Evolutionary conservation across 1,139 yeast species (phyloP).

Genomic region (Sugiyamaella novakii): DNA sequence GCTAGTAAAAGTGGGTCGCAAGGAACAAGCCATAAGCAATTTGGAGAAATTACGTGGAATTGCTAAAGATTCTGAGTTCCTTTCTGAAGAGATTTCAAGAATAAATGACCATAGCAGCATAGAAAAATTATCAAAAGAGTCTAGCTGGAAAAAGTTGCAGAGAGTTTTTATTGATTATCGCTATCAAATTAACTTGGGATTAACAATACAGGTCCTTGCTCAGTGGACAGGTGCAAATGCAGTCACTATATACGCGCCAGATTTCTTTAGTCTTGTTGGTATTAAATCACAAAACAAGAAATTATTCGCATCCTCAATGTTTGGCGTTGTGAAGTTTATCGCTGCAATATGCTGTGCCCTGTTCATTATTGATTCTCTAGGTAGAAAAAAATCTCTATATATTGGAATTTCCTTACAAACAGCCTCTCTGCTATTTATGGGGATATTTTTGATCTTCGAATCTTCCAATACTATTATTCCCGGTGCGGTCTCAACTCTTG

Average conservation of each 20-base stretch:
- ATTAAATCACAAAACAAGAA: constrained; percentile 38
- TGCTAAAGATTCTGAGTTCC: constrained; percentile 54
- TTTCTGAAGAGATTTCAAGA: constrained; percentile 55
- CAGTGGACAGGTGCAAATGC: constrained; percentile 70
- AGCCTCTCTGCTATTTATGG: constrained; percentile 44
- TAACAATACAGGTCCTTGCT: constrained; percentile 52
- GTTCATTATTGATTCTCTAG: constrained; percentile 51
- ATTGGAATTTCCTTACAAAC: constrained; percentile 46
- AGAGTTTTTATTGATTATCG: constrained; percentile 47
- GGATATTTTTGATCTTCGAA: constrained; percentile 50
- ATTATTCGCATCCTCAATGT: constrained; percentile 54
- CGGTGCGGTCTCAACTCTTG: constrained; percentile 45
- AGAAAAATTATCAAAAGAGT: not conserved
- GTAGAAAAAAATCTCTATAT: constrained; percentile 52
- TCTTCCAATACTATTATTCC: constrained; percentile 28
- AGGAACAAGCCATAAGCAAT: constrained; percentile 45
- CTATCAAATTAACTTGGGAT: constrained; percentile 17
- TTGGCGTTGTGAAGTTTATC: constrained; percentile 53
- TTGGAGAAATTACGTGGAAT: constrained; percentile 53
- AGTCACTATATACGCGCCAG: constrained; percentile 55
- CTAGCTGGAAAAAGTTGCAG: not conserved
- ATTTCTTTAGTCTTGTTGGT: constrained; percentile 58
- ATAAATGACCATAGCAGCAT: constrained; percentile 34
- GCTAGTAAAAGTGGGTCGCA: constrained; percentile 44
- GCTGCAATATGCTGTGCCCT: constrained; percentile 51